Percentiles rank a stretch among this genome's conserved stretches.
phyloP scores from a whole-genome alignment of 1,284 basidiomycete genomes.

The Inonotus hispidus region DNA sequence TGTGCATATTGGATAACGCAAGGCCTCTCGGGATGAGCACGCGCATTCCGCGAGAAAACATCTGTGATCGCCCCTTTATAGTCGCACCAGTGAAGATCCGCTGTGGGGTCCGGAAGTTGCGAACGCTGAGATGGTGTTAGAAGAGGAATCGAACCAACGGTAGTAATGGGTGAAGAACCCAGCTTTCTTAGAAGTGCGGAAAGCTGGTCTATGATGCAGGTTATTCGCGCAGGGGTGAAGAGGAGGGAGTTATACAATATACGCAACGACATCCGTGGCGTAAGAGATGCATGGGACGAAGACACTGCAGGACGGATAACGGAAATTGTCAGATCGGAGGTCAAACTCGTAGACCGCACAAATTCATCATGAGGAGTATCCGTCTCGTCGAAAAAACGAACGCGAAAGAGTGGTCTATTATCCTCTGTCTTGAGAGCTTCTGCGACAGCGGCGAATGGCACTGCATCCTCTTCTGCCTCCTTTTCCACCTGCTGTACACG shows the following conservation, averaged over 20 bases:
- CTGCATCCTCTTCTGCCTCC: conserved; percentile 79
- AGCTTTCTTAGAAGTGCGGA: conserved; percentile 76
- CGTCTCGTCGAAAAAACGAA: conserved; percentile 94
- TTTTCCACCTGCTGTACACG: conserved; percentile 81
- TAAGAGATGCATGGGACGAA: conserved; percentile 68
- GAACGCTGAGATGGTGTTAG: conserved; percentile 68
- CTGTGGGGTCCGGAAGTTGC: conserved; percentile 80
- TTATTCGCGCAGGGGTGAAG: conserved; percentile 79
- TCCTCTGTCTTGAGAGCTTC: conserved; percentile 65
- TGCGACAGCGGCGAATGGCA: conserved; percentile 83
- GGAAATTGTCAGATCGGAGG: conserved; percentile 89
- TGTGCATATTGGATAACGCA: conserved; percentile 81
- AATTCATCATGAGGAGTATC: conserved; percentile 70
- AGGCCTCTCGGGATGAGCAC: conserved; percentile 66
- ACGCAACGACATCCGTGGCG: conserved; percentile 77
- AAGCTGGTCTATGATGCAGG: conserved; percentile 82
- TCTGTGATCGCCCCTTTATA: conserved; percentile 96
- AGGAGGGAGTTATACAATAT: conserved; percentile 94
- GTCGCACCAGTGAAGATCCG: conserved; percentile 94
- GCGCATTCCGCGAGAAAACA: conserved; percentile 84
- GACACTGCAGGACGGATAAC: conserved; percentile 52
- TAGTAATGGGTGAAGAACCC: conserved; percentile 52
- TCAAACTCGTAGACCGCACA: conserved; percentile 74
- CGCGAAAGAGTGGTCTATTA: conserved; percentile 75
- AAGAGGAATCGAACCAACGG: conserved; percentile 76